These are phyloP conservation scores for Coleophoma cylindrospora DNA, from an alignment of 2,329 filamentous ascomycete genomes.

Conservation along the genomic window DNA sequence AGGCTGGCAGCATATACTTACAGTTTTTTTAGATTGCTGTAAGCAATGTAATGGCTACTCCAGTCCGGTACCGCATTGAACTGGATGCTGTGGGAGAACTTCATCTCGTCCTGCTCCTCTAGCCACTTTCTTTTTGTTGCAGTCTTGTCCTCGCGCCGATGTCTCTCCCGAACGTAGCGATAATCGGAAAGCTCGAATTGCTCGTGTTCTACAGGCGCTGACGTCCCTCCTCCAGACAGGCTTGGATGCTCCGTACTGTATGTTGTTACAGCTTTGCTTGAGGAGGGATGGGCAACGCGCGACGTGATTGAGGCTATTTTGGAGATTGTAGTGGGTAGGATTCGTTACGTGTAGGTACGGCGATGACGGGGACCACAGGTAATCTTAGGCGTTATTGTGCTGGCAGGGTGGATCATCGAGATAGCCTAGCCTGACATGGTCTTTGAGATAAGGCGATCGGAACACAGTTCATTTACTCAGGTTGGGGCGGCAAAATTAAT, in stretches of 20 bases:
- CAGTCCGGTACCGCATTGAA: slow-evolving; percentile 99
- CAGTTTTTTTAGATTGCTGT: slow-evolving; percentile 99
- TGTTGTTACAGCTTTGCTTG: not conserved
- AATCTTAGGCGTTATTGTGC: too few relatives aligned
- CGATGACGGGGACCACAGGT: too few relatives aligned
- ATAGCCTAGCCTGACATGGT: too few relatives aligned
- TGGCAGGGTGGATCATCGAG: too few relatives aligned
- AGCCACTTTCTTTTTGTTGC: slow-evolving; percentile 65
- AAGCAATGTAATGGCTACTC: slow-evolving; percentile 96
- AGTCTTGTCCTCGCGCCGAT: slow-evolving; percentile 34
- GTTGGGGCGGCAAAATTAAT: too few relatives aligned
- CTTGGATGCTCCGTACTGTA: slow-evolving; percentile 10
- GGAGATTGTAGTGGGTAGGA: not conserved
- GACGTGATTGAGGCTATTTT: slow-evolving; percentile 1
- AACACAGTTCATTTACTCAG: too few relatives aligned
- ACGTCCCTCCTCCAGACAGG: slow-evolving; percentile 17
- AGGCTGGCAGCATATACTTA: slow-evolving; percentile 38
- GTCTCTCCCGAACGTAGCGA: slow-evolving; percentile 7
- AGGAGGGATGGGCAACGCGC: slow-evolving; percentile 2
- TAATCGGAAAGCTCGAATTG: slow-evolving; percentile 25
- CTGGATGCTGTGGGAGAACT: slow-evolving; percentile 99
- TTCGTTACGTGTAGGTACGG: too few relatives aligned
- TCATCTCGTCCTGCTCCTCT: slow-evolving; percentile 82
- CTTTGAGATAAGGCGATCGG: too few relatives aligned
- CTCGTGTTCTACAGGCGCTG: slow-evolving; percentile 13